phyloP scores from a whole-genome alignment of 2,329 filamentous ascomycete genomes.

The Aaosphaeria pasadenensis region DNA sequence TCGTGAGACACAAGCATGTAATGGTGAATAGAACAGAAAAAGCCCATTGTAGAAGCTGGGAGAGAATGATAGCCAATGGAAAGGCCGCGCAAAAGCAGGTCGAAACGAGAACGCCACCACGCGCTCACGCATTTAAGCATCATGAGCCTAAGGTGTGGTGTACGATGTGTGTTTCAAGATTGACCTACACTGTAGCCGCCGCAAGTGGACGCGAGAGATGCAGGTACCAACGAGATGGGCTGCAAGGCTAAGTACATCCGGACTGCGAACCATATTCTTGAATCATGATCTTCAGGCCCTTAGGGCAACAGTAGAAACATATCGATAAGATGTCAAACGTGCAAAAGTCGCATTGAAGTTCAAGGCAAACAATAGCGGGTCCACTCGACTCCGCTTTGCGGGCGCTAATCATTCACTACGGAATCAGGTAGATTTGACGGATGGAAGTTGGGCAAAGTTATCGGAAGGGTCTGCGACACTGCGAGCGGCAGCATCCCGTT shows the following conservation, averaged over 20 bases:
- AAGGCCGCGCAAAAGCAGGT: slow-evolving; percentile 14
- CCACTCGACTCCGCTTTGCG: not conserved
- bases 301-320: not conserved
- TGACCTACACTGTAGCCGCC: slow-evolving; percentile 36
- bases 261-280: not conserved
- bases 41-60: slow-evolving; percentile 16
- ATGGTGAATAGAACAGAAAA: slow-evolving; percentile 5
- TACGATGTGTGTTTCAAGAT: slow-evolving; percentile 34
- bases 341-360: not conserved
- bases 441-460: not conserved
- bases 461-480: slow-evolving; percentile 3
- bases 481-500: slow-evolving; percentile 17
- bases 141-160: slow-evolving; percentile 28
- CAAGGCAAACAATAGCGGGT: no score
- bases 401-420: not conserved
- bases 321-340: not conserved
- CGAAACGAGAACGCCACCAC: slow-evolving; percentile 36
- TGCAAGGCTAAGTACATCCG: not conserved
- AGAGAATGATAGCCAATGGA: slow-evolving; percentile 34
- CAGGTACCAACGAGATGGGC: not conserved
- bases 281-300: not conserved
- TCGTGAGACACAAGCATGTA: slow-evolving; percentile 26
- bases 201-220: not conserved
- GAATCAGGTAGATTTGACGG: not conserved
- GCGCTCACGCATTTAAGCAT: slow-evolving; percentile 30